A percentile compares a stretch with the other conserved stretches of the same genome.
phyloP scores from a whole-genome alignment of 352 stramenopile species.

The Phytophthora multivora region DNA sequence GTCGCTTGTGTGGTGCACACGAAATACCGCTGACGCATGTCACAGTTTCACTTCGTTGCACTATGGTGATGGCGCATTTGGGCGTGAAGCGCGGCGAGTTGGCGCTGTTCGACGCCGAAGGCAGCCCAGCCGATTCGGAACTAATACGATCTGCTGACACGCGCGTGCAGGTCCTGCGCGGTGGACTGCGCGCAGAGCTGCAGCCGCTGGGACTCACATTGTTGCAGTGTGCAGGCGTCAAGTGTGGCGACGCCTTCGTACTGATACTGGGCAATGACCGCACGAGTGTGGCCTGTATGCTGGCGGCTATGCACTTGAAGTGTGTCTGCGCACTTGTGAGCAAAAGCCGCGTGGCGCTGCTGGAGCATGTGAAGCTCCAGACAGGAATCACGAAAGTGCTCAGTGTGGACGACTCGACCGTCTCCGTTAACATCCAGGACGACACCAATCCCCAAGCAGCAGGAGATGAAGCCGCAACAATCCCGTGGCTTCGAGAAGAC shows the following conservation, averaged over 20 bases:
- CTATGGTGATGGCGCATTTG: constrained; percentile 33
- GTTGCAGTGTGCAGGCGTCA: constrained; percentile 40
- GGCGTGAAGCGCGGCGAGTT: constrained; percentile 71
- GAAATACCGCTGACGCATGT: not conserved
- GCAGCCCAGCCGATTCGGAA: constrained; percentile 1
- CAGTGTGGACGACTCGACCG: constrained; percentile 44
- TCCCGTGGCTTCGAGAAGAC: constrained; percentile 41
- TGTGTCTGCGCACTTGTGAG: constrained; percentile 64
- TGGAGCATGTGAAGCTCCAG: constrained; percentile 54
- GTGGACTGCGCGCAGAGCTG: constrained; percentile 47
- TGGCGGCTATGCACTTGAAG: constrained; percentile 67
- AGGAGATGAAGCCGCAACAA: not conserved
- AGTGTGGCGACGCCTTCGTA: constrained; percentile 53
- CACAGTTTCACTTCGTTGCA: no score
- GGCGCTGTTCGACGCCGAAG: constrained; percentile 46
- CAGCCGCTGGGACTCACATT: constrained; percentile 56
- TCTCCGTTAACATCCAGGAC: constrained; percentile 26
- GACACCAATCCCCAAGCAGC: constrained; percentile 22
- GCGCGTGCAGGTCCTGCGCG: constrained; percentile 41
- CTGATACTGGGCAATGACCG: constrained; percentile 77
- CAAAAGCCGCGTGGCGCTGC: constrained; percentile 48
- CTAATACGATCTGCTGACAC: constrained; percentile 14
- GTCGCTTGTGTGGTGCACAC: constrained; percentile 1
- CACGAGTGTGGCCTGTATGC: constrained; percentile 74
- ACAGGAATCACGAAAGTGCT: constrained; percentile 68